Evolutionary conservation across 805 yeast species (phyloP).

Genomic region (Candida ovalis): DNA sequence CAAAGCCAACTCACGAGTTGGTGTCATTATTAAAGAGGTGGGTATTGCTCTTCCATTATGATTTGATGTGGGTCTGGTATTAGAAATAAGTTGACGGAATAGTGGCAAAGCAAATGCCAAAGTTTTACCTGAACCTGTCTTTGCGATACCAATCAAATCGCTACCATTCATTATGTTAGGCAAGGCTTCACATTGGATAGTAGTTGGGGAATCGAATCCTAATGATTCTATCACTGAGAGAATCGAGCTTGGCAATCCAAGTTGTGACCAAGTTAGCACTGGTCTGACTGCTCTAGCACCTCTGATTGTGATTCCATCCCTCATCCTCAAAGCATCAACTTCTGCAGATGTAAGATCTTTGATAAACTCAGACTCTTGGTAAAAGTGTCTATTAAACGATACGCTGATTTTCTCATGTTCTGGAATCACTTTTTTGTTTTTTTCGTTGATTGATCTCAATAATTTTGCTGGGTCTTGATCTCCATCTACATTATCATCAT

Average conservation of each 20-base stretch:
- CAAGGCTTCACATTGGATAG: constrained; percentile 87
- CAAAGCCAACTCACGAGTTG: constrained; percentile 87
- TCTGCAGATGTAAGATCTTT: constrained; percentile 48
- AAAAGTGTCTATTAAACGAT: constrained; percentile 60
- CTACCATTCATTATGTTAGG: constrained; percentile 89
- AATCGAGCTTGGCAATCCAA: constrained; percentile 66
- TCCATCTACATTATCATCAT: constrained; percentile 1
- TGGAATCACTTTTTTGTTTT: constrained; percentile 49
- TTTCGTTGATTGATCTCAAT: constrained; percentile 38
- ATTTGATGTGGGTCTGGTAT: constrained; percentile 35
- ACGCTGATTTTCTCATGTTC: constrained; percentile 42
- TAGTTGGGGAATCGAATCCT: constrained; percentile 63
- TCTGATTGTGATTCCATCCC: constrained; percentile 64
- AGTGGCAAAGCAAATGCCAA: constrained; percentile 82
- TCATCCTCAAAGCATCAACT: constrained; percentile 47
- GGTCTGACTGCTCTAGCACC: constrained; percentile 64
- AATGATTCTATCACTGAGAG: constrained; percentile 50
- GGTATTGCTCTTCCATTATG: constrained; percentile 63
- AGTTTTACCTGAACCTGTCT: constrained; percentile 96
- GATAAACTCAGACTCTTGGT: constrained; percentile 55
- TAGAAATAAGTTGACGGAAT: constrained; percentile 78
- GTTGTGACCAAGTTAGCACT: constrained; percentile 70
- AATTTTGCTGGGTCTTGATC: constrained; percentile 32
- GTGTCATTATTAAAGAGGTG: constrained; percentile 73
- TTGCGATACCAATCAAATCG: constrained; percentile 91